Conservation (phyloP, 306 rosid genomes). For the Cicer arietinum region DNA sequence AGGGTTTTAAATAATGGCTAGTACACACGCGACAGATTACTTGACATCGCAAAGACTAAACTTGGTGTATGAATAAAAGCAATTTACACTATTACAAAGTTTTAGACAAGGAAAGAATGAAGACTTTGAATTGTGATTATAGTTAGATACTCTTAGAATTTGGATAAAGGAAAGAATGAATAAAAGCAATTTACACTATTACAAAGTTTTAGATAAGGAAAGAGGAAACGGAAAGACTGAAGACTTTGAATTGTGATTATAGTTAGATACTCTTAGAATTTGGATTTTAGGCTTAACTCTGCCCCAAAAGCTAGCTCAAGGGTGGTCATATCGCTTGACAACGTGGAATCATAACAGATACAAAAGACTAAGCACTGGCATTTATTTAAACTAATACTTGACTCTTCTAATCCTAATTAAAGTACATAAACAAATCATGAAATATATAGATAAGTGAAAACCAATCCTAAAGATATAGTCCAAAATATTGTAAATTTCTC, state of each 20-base stretch:
- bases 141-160: neutral
- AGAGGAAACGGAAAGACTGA: neutral
- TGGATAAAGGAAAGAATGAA: neutral
- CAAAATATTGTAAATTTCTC: neutral
- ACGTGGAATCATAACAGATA: neutral
- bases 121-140: neutral
- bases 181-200: slow-evolving; percentile 12
- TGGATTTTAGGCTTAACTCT: neutral
- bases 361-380: neutral
- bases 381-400: neutral
- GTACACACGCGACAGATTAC: neutral
- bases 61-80: slow-evolving; percentile 15
- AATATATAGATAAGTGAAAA: slow-evolving; percentile 6
- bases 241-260: neutral
- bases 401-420: neutral
- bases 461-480: neutral
- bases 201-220: neutral
- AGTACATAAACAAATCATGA: neutral
- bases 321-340: neutral
- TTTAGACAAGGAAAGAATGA: neutral
- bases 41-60: slow-evolving; percentile 10
- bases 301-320: neutral
- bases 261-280: neutral
- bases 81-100: neutral
- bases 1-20: slow-evolving; percentile 15